phyloP scores from a whole-genome alignment of 306 rosid genomes.

The Trifolium repens region DNA sequence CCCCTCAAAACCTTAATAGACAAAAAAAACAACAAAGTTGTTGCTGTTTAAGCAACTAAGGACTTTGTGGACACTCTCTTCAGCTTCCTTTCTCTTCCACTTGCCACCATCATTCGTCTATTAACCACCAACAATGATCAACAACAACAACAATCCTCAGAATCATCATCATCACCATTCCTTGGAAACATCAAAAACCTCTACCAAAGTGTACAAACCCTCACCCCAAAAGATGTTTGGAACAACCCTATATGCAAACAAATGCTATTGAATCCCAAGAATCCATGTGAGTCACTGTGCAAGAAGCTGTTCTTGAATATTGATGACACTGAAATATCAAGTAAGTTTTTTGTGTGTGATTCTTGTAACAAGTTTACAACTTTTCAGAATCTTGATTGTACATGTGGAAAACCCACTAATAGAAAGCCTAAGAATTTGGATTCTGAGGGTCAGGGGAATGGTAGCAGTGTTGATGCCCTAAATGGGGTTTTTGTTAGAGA shows the following conservation, averaged over 20 bases:
- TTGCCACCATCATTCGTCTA: constrained; percentile 39
- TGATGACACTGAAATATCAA: neutral
- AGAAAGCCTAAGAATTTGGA: constrained; percentile 20
- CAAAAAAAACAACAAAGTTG: constrained; percentile 27
- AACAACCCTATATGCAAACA: constrained; percentile 25
- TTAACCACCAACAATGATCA: neutral
- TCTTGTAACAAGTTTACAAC: constrained; percentile 2
- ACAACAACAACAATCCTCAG: neutral
- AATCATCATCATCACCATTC: neutral
- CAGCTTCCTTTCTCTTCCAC: constrained; percentile 42
- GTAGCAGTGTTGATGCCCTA: neutral
- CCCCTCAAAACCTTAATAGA: constrained; percentile 26
- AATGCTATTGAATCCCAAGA: constrained; percentile 34
- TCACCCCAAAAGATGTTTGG: constrained; percentile 9
- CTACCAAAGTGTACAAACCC: constrained; percentile 29
- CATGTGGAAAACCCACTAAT: constrained; percentile 4
- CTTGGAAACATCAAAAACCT: constrained; percentile 25
- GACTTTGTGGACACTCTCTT: constrained; percentile 41
- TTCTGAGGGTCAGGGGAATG: neutral
- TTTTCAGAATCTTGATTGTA: constrained; percentile 5
- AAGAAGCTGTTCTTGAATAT: neutral
- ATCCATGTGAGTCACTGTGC: constrained; percentile 37
- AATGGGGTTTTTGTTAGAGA: constrained; percentile 34
- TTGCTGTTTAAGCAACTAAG: constrained; percentile 22
- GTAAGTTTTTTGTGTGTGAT: neutral